phyloP scores from a whole-genome alignment of 1,139 yeast species.

The Taphrina deformans region DNA sequence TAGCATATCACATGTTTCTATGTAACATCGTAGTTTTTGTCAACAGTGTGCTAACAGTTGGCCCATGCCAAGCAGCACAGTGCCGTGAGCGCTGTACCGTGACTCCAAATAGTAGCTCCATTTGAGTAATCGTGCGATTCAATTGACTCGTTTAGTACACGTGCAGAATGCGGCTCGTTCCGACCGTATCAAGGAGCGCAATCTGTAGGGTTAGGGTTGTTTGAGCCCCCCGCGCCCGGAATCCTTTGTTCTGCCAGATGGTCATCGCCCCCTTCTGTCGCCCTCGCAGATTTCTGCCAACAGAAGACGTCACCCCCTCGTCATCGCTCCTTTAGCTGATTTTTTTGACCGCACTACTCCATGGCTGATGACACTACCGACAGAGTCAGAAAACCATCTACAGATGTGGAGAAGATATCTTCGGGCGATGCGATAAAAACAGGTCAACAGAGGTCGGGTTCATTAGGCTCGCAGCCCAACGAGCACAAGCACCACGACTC shows the following conservation, averaged over 20 bases:
- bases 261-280: slow-evolving; percentile 8
- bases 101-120: too few relatives aligned
- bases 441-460: neutral
- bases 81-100: too few relatives aligned
- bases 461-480: slow-evolving; percentile 5
- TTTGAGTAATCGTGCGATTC: too few relatives aligned
- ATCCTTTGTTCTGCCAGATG: neutral
- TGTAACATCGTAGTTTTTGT: too few relatives aligned
- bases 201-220: neutral
- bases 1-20: neutral
- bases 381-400: neutral
- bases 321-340: slow-evolving; percentile 12
- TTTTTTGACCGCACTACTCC: neutral
- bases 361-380: slow-evolving; percentile 10
- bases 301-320: slow-evolving; percentile 17
- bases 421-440: neutral
- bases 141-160: too few relatives aligned
- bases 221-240: neutral
- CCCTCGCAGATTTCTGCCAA: slow-evolving; percentile 4
- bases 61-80: too few relatives aligned
- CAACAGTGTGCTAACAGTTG: too few relatives aligned
- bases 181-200: neutral
- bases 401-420: slow-evolving; percentile 7
- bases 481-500: slow-evolving; percentile 31
- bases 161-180: neutral